Evolutionary conservation across 2,329 filamentous ascomycete species (phyloP).

Genomic region (Penicillium janthinellum): DNA sequence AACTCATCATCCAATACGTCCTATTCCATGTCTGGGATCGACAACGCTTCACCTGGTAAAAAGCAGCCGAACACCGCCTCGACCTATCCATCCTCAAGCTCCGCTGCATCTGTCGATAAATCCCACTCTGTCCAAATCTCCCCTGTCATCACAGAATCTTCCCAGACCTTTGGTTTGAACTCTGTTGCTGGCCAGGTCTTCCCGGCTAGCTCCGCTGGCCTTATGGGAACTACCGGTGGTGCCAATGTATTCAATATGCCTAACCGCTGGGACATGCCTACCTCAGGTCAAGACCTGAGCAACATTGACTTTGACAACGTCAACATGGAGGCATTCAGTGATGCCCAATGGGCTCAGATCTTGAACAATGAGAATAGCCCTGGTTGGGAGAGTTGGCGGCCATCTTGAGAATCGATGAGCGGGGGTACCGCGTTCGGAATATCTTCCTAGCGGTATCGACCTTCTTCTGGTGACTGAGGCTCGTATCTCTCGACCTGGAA

Average conservation of each 20-base stretch:
- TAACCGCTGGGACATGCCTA: conserved; percentile 34
- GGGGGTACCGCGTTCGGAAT: background rate
- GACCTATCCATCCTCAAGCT: conserved; percentile 11
- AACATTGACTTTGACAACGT: conserved; percentile 23
- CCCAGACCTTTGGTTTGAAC: conserved; percentile 18
- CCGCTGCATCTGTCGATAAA: conserved; percentile 19
- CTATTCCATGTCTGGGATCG: conserved; percentile 33
- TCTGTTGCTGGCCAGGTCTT: conserved; percentile 22
- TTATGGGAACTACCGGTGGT: conserved; percentile 22
- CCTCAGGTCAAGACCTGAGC: conserved; percentile 15
- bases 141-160: conserved; percentile 17
- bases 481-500: background rate
- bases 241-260: conserved; percentile 30
- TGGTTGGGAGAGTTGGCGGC: conserved; percentile 34
- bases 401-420: conserved; percentile 16
- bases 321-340: conserved; percentile 33
- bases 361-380: conserved; percentile 22
- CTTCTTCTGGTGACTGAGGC: background rate
- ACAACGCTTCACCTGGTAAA: conserved; percentile 31
- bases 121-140: conserved; percentile 17
- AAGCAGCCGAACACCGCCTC: conserved; percentile 24
- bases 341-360: conserved; percentile 41
- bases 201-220: conserved; percentile 15
- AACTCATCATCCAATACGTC: conserved; percentile 43
- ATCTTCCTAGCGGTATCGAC: background rate